Conservation (phyloP, 2,329 filamentous ascomycete genomes). For the Cladosporium sp. region DNA sequence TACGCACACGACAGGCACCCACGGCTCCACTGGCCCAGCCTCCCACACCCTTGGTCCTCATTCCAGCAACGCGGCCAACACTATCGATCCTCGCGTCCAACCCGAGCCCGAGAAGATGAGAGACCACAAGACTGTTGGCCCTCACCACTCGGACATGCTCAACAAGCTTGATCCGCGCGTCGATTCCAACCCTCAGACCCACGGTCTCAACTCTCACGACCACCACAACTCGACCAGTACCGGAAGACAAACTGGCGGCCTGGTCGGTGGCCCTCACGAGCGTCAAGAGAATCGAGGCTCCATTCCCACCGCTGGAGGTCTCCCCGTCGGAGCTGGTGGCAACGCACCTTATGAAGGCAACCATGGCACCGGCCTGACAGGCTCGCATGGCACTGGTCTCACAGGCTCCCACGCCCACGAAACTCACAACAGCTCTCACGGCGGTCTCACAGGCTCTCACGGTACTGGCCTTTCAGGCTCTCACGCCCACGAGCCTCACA, state of each 20-base stretch:
- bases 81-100: constrained; percentile 18
- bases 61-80: constrained; percentile 21
- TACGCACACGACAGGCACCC: background rate
- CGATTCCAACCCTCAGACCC: constrained; percentile 1
- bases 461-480: background rate
- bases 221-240: background rate
- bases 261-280: constrained; percentile 5
- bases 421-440: too few relatives aligned
- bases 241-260: background rate
- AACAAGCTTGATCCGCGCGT: constrained; percentile 24
- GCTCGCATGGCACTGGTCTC: background rate
- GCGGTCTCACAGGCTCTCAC: background rate
- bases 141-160: constrained; percentile 16
- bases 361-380: background rate
- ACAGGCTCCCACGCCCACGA: background rate
- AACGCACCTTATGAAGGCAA: background rate
- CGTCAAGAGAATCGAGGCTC: constrained; percentile 4
- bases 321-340: background rate
- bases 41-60: constrained; percentile 20
- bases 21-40: background rate
- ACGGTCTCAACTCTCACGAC: background rate
- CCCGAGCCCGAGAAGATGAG: constrained; percentile 9
- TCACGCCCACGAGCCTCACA: background rate
- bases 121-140: constrained; percentile 7
- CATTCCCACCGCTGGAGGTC: constrained; percentile 3